Conservation (phyloP, 2,329 filamentous ascomycete genomes). For the Colletotrichum sp. region DNA sequence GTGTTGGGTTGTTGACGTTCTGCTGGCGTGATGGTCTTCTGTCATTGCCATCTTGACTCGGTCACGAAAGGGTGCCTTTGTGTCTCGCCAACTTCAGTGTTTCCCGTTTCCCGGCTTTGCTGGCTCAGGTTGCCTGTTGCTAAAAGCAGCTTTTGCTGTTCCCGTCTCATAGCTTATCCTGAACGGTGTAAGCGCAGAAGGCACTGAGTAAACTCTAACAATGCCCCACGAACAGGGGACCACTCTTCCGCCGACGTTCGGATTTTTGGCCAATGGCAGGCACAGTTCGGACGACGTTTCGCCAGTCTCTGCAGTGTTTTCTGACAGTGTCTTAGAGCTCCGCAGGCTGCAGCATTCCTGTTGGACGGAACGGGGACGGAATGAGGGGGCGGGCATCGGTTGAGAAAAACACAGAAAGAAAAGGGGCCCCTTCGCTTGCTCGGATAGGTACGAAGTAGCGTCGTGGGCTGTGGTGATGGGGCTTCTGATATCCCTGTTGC, state of each 20-base stretch:
- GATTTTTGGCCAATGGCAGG: background rate
- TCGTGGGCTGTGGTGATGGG: slow-evolving; percentile 3
- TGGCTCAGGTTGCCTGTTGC: background rate
- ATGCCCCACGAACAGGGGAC: background rate
- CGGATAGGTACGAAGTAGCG: background rate
- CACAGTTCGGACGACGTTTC: background rate
- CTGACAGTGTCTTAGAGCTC: background rate
- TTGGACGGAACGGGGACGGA: background rate
- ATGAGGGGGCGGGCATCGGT: background rate
- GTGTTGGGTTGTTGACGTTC: background rate
- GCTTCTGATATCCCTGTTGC: slow-evolving; percentile 2
- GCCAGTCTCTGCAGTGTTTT: background rate
- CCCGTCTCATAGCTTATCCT: background rate
- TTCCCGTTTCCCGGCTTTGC: background rate
- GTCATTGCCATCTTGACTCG: background rate
- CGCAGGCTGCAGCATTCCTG: background rate
- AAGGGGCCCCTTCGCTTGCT: background rate
- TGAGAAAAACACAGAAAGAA: background rate
- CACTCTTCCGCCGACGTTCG: background rate
- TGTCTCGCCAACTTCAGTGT: background rate
- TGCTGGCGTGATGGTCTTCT: background rate
- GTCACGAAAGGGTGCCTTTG: background rate
- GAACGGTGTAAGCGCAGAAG: background rate
- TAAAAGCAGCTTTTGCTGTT: slow-evolving; percentile 5
- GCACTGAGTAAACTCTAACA: slow-evolving; percentile 1